Conservation (phyloP, 2,329 filamentous ascomycete species). For the Emericellopsis cladophorae region DNA sequence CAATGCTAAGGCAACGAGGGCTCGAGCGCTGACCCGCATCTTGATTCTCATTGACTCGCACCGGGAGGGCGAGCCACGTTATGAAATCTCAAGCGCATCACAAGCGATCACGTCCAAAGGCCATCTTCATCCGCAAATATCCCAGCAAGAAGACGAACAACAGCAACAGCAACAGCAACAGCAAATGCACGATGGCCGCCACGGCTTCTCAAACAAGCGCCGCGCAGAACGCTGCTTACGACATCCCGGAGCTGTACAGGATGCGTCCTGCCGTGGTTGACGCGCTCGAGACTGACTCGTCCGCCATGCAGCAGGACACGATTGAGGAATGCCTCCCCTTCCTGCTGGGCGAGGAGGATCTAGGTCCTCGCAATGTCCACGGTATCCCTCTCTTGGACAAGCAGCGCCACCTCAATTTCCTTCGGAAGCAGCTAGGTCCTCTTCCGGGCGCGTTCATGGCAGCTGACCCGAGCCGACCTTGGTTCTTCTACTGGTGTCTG, state of each 20-base stretch:
- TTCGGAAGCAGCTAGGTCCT: slow-evolving; percentile 42
- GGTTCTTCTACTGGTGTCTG: slow-evolving; percentile 90
- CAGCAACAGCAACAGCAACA: slow-evolving; percentile 2
- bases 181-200: slow-evolving; percentile 3
- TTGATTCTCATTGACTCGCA: too few relatives aligned
- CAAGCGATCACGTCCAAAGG: slow-evolving; percentile 15
- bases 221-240: too few relatives aligned
- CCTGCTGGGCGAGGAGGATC: slow-evolving; percentile 40
- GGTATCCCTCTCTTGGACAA: slow-evolving; percentile 67
- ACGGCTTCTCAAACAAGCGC: slow-evolving; percentile 1
- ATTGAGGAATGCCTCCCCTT: slow-evolving; percentile 57
- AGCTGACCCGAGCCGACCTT: slow-evolving; percentile 80
- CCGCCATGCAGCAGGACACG: slow-evolving; percentile 54
- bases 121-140: slow-evolving; percentile 12
- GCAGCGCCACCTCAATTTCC: slow-evolving; percentile 45
- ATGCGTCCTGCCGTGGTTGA: slow-evolving; percentile 52
- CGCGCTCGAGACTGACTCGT: slow-evolving; percentile 53
- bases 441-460: slow-evolving; percentile 60
- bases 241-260: slow-evolving; percentile 44
- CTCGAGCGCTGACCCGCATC: too few relatives aligned
- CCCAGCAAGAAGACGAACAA: neutral
- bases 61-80: slow-evolving; percentile 5
- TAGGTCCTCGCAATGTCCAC: slow-evolving; percentile 44
- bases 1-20: too few relatives aligned
- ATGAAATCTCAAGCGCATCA: slow-evolving; percentile 16